Evolutionary conservation across 1,139 yeast genomes (phyloP).

Genomic region (Lodderomyces parapsilosis): DNA sequence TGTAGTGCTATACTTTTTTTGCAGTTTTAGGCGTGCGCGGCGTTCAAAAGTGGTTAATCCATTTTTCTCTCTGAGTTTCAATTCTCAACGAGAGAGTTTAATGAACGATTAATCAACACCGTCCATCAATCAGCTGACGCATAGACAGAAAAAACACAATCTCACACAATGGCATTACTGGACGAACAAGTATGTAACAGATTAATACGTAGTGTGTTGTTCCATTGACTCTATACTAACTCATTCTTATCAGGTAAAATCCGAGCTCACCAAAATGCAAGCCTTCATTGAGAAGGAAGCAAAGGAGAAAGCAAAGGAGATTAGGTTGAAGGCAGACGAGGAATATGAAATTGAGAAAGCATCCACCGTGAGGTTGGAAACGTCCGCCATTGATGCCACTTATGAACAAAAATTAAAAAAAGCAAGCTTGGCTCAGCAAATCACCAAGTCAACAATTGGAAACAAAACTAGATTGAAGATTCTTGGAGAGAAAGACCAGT

Average conservation of each 20-base stretch:
- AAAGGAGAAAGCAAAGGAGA: conserved; percentile 97
- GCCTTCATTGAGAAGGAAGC: conserved; percentile 99
- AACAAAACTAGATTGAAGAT: conserved; percentile 93
- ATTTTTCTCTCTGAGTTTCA: neutral
- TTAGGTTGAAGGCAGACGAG: conserved; percentile 93
- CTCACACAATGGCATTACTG: conserved; percentile 38
- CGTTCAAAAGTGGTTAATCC: neutral
- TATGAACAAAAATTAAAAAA: conserved; percentile 87
- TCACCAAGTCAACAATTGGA: conserved; percentile 90
- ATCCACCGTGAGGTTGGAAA: conserved; percentile 87
- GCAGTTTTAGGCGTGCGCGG: neutral
- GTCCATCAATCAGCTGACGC: conserved; percentile 4
- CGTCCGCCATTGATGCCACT: conserved; percentile 78
- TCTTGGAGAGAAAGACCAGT: conserved; percentile 81
- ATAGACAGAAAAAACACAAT: conserved; percentile 5
- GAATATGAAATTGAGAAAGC: conserved; percentile 98
- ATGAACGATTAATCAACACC: neutral
- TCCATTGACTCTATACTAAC: conserved; percentile 10
- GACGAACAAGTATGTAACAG: conserved; percentile 45
- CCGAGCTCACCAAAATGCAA: conserved; percentile 96
- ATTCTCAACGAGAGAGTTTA: conserved; percentile 1
- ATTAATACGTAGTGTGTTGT: neutral
- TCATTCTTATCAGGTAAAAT: conserved; percentile 62
- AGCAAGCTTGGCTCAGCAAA: conserved; percentile 90
- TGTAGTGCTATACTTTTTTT: too few relatives aligned